These are phyloP conservation scores for Ganoderma sinense DNA, from an alignment of 1,284 basidiomycete genomes.

Conservation along the genomic window DNA sequence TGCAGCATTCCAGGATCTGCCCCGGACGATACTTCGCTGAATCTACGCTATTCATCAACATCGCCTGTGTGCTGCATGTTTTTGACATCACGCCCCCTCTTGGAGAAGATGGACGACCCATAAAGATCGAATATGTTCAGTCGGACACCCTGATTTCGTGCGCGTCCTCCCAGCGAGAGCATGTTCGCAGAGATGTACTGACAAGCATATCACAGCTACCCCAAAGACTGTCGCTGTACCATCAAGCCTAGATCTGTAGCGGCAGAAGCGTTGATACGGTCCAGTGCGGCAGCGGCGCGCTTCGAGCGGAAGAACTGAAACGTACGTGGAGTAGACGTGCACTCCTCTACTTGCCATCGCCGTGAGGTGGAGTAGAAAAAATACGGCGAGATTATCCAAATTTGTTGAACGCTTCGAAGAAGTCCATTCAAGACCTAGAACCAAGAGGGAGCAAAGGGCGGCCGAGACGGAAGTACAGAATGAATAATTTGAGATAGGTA, in stretches of 20 bases:
- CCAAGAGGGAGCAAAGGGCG: no score
- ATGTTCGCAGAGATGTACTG: not conserved
- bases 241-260: conserved; percentile 12
- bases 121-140: not conserved
- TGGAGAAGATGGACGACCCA: conserved; percentile 1
- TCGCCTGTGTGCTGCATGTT: conserved; percentile 17
- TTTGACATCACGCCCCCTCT: conserved; percentile 15
- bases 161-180: not conserved
- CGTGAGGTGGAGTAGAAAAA: no score
- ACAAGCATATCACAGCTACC: conserved; percentile 1
- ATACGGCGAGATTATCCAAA: no score
- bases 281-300: not conserved
- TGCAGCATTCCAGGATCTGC: conserved; percentile 15
- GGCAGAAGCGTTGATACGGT: conserved; percentile 10
- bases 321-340: no score
- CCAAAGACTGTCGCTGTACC: conserved; percentile 14
- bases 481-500: no score
- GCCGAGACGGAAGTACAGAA: no score
- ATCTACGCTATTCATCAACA: conserved; percentile 11
- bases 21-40: conserved; percentile 24
- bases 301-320: not conserved
- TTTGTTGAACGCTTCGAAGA: no score
- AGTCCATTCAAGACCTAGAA: no score
- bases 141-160: conserved; percentile 14
- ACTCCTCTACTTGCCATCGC: no score